Conservation (phyloP, 768 basidiomycete species). For the Rhodotorula babjevae region DNA sequence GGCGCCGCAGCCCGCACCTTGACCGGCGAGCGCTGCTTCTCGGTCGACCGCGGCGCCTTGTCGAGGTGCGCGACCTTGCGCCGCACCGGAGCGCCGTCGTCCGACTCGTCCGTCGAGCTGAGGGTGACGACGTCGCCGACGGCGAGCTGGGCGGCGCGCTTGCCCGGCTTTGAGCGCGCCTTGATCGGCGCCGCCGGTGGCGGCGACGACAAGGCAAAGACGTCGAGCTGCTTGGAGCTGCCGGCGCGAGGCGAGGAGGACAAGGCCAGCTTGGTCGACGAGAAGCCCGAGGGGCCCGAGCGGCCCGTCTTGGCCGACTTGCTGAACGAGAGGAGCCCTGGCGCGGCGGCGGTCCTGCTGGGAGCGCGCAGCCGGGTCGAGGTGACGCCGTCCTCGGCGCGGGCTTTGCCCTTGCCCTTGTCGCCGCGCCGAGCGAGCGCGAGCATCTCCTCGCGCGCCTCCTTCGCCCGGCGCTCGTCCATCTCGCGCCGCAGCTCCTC, state of each 20-base stretch:
- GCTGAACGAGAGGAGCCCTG: not conserved
- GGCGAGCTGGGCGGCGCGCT: no score
- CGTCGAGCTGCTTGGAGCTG: not conserved
- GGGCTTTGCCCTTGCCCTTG: constrained; percentile 8
- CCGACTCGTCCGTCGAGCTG: not conserved
- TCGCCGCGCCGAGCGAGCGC: not conserved
- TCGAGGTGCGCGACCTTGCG: not conserved
- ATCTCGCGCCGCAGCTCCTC: not conserved
- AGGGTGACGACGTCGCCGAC: not conserved
- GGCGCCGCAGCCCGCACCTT: not conserved
- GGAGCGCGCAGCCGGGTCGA: not conserved
- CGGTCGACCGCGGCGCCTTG: not conserved
- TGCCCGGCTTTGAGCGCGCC: not conserved
- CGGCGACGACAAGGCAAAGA: not conserved
- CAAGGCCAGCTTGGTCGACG: not conserved
- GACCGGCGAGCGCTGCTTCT: not conserved
- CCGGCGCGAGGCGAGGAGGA: no score
- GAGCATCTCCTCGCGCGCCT: not conserved
- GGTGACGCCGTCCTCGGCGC: not conserved
- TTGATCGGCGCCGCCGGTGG: not conserved
- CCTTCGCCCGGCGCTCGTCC: not conserved
- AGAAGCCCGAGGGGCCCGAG: not conserved
- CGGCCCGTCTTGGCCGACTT: not conserved
- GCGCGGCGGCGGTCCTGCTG: not conserved
- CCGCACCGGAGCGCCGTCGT: not conserved